Evolutionary conservation across 164 flowering plant genomes (phyloP), one percentile per base, ranked within the genome.

Genomic region (Vitis cinerea): DNA sequence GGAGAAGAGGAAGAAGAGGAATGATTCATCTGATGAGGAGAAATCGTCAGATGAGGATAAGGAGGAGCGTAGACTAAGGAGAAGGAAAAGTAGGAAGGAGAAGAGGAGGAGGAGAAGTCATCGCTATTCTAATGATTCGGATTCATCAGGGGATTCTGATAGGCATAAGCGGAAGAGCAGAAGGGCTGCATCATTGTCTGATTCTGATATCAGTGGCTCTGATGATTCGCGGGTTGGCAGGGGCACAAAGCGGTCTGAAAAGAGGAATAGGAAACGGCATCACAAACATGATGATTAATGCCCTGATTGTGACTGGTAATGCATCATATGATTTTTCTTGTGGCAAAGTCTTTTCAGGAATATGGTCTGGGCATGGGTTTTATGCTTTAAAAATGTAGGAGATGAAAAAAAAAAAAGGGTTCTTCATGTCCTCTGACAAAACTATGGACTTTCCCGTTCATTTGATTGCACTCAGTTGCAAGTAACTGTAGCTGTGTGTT

Each of bases 31-130:
- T 0, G 88, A 84, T 80, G 82, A 78, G 54, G 87, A 82, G 44
- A 37, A 37, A 37, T 84, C 90, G 1, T 76, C 82, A 0, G 88
- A 84, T 80, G 82, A 78, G 54, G 87, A 82, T 37, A 37, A 37
- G 48, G 78, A 73, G 23, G 69, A 81, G 54, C 63, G 63, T 16
- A 61, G 64, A 14, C 75, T 57, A 6, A 75, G 65, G 51, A 66
- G 59, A 27, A 73, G 86, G 70, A 81, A 76, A 74, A 81, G 80
- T 50, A 77, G 80, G 74, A 83, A 82, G 74, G 79, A 82, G 71
- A 83, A 81, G 82, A 82, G 86, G 80, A 85, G 89, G 74, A 86
- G 92, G 83, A 86, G 92, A 72, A 85, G 90, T 66, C 90, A 83
- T 69, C 63, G 78, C 7, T 56, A 83, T 72, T 72, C 87, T 17